Base-by-base conservation (phyloP, 495 filamentous ascomycete species). In the Podospora pseudocomata region DNA sequence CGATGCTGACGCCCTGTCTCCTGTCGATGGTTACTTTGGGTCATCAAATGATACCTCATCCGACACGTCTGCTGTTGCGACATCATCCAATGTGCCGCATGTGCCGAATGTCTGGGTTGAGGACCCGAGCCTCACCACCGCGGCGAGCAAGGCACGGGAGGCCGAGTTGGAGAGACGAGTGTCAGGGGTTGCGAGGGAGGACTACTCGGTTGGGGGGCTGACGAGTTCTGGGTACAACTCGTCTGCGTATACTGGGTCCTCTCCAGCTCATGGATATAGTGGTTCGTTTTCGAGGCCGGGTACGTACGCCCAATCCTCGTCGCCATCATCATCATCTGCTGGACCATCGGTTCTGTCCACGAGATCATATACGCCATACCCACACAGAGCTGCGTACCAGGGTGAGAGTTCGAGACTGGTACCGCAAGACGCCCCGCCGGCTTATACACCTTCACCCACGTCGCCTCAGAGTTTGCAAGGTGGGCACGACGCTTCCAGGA, bases 351-450 rank as follows among this genome's bases (percentile, higher is more conserved):
- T 70, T 32, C 66, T 70, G 28, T 27, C 49, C 3, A 59, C 73
- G 9, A 57, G 44, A 18, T 71, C 72, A 64, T 76, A 77, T 69
- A 73, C 73, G n/a, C 55, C 71, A 1, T 72, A 72, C 60, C 19
- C 64, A 20, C 70, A 32, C 2, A 53, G 32, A 19, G 54, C 64
- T 60, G 64, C 58, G 26, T 68, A 71, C 61, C 64, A 68, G 28
- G 59, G 32, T 57, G 63, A 72, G 6, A 59, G 71, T 49, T 71
- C 73, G 2, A 66, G 71, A 53, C 73, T 76, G 39, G 49, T 78
- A 66, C 80, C 78, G 61, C 73, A 74, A 16, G 80, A 84, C 32
- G 80, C 80, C 4, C 82, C 81, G 19, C 82, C 82, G 1, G 81
- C 81, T 0, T 84, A 83, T 67, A 79, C 80, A 3, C 80, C 80